Evolutionary conservation across 23 red algal genomes (phyloP), one percentile per base, ranked within the genome.

Genomic region (Gracilaria domingensis): DNA sequence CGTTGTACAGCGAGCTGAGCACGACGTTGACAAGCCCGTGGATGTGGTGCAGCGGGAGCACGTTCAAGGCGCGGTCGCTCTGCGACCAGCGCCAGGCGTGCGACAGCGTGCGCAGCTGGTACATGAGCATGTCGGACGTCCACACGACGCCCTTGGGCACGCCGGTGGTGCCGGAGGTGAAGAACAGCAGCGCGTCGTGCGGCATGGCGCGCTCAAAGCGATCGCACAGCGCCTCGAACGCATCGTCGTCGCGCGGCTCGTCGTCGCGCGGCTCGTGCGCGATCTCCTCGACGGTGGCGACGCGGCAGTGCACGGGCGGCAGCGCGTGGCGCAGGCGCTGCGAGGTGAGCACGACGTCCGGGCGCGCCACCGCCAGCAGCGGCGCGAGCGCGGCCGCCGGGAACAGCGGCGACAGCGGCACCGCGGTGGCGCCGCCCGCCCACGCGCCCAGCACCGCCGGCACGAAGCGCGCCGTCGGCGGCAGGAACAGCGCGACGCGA

Each of bases 91-190:
- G 79, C 86, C 87, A 98, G 0, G 80, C 87, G 53, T 49, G 23
- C 35, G 79, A 70, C 44, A 94, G 77, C 76, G 80, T 85, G 9
- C 76, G 45, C 69, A 87, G 84, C 61, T 96, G 88, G 76, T 96
- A 95, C 34, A 47, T 59, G 23, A 99, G 32, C 97, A 99, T 99
- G 36, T 60, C 61, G 40, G 84, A 65, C 23, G 70, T 87, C 94
- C 94, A 96, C 8, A 99, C 83, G 49, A 96, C 97, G 70, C 97
- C 97, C 84, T 99, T 99, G 18, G 97, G 93, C 21, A 40, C 71
- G 12, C 97, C 97, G 1, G 97, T 99, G n/a, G 97, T 99, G 30
- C 97, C 97, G 17, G 93, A 95, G 5, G 97, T 99, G 86, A 96
- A 99, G 61, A 99, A 83, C 14, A 98, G 23, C 8, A 81, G 25